Evolutionary conservation across 352 stramenopile genomes (phyloP), one percentile per base, ranked within the genome.

Genomic region (Globisporangium megalacanthum): DNA sequence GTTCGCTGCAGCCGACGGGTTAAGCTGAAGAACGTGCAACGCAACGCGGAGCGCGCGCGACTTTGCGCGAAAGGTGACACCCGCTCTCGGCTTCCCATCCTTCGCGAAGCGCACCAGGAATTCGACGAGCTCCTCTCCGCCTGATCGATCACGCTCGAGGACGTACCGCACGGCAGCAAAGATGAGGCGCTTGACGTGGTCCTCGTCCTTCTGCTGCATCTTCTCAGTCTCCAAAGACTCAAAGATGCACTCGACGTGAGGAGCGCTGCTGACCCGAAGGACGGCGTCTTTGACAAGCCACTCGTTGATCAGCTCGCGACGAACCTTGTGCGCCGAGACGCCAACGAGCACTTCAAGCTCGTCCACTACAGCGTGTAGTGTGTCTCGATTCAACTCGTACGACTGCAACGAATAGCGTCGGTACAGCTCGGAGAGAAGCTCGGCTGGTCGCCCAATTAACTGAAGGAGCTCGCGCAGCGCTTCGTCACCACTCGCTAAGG

Each of bases 51-150:
- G 47, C 6, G 76, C 76, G 20, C 76, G 63, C 41, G 73, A 49
- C 50, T 85, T 86, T 11, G 77, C 78, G 53, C 78, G 65, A 47
- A 71, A 85, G 8, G 73, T 88, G n/a, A 86, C 73, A 25, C 74
- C 72, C 35, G 74, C 55, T n/a, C 68, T 64, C 20, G 76, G 72
- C 10, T 64, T 65, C 3, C 47, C 50, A 13, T 86, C 75, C 54
- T 69, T 73, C 7, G 73, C 72, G 54, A 83, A 83, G 10, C 60
- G 53, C 14, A 76, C 49, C 3, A 82, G 56, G 36, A 60, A 75
- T n/a, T 51, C 65, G 10, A 82, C 22, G n/a, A 82, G 37, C 49
- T 78, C 63, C 31, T 69, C 58, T 20, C 60, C 46, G 17, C 52
- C 60, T 8, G 56, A 44, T 39, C 61, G 58, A 25, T 60, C 57